Percentiles rank a stretch among this genome's conserved stretches.
Conservation (phyloP, 2,329 filamentous ascomycete species). For the Botrytis cinerea region DNA sequence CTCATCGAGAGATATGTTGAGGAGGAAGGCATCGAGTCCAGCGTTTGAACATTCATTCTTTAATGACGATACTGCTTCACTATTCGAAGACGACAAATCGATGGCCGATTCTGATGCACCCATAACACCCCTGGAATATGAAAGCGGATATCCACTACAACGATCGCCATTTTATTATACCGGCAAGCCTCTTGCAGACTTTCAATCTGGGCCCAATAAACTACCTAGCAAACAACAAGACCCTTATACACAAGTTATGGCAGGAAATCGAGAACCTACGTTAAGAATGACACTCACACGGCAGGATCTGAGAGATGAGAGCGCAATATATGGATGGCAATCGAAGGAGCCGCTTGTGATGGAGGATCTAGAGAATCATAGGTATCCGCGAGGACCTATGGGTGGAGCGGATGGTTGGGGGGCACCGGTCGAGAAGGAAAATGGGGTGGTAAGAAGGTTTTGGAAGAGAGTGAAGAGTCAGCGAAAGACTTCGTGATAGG, state of each 20-base stretch:
- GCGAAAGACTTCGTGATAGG: constrained; percentile 30
- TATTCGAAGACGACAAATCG: constrained; percentile 57
- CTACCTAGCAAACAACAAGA: constrained; percentile 36
- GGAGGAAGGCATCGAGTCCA: constrained; percentile 42
- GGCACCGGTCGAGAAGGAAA: constrained; percentile 48
- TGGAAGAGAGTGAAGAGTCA: constrained; percentile 58
- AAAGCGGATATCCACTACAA: constrained; percentile 38
- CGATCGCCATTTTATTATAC: constrained; percentile 30
- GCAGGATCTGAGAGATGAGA: constrained; percentile 78
- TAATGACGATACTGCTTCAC: constrained; percentile 58
- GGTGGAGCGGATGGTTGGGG: constrained; percentile 46
- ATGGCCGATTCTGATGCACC: constrained; percentile 58
- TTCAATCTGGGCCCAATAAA: constrained; percentile 38
- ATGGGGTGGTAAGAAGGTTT: constrained; percentile 60
- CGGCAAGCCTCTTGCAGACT: constrained; percentile 46
- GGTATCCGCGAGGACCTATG: constrained; percentile 43
- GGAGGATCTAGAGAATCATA: constrained; percentile 57
- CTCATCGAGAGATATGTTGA: constrained; percentile 28
- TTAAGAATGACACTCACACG: constrained; percentile 92
- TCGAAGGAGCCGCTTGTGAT: constrained; percentile 56
- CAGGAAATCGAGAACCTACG: constrained; percentile 83
- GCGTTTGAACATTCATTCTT: constrained; percentile 59
- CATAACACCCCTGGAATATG: constrained; percentile 37
- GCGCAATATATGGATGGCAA: constrained; percentile 72
- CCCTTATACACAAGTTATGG: constrained; percentile 53